Evolutionary conservation across 1,284 basidiomycete genomes (phyloP).

Genomic region (Paramarasmius palmivorus): DNA sequence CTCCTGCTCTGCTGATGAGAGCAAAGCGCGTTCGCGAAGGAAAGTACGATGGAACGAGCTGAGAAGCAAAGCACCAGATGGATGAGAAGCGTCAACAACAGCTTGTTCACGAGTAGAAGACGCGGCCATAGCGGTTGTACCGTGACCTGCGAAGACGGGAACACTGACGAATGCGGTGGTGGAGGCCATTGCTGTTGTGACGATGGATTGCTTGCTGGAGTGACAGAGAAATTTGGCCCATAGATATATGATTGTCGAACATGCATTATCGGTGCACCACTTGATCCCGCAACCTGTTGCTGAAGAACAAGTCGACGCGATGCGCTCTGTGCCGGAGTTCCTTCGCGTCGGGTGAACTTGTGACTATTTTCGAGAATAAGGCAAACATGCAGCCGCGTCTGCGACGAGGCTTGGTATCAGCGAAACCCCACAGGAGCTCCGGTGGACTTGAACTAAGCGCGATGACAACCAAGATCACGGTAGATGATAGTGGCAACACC

Average conservation of each 20-base stretch:
- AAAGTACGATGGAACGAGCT: slow-evolving; percentile 52
- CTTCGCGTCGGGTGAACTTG: too few species aligned
- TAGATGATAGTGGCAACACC: too few species aligned
- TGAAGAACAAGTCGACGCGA: too few species aligned
- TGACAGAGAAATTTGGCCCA: neutral
- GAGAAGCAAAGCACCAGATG: slow-evolving; percentile 43
- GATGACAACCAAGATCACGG: too few species aligned
- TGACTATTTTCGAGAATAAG: too few species aligned
- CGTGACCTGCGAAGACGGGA: slow-evolving; percentile 60
- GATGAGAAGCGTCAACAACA: slow-evolving; percentile 36
- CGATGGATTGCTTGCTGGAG: neutral
- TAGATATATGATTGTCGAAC: neutral
- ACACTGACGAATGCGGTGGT: slow-evolving; percentile 25
- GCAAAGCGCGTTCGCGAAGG: slow-evolving; percentile 43
- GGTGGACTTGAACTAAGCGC: too few species aligned
- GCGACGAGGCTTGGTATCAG: too few species aligned
- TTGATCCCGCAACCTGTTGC: too few species aligned
- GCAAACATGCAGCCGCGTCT: too few species aligned
- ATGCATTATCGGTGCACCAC: too few species aligned
- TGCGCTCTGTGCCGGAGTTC: too few species aligned
- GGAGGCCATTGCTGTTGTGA: neutral
- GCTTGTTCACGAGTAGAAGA: slow-evolving; percentile 37
- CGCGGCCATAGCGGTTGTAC: slow-evolving; percentile 38
- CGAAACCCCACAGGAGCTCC: too few species aligned
- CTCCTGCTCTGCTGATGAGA: slow-evolving; percentile 37